A percentile compares a stretch with the other conserved stretches of the same genome.
phyloP scores from a whole-genome alignment of 345 rosid species.

The Acer saccharum region DNA sequence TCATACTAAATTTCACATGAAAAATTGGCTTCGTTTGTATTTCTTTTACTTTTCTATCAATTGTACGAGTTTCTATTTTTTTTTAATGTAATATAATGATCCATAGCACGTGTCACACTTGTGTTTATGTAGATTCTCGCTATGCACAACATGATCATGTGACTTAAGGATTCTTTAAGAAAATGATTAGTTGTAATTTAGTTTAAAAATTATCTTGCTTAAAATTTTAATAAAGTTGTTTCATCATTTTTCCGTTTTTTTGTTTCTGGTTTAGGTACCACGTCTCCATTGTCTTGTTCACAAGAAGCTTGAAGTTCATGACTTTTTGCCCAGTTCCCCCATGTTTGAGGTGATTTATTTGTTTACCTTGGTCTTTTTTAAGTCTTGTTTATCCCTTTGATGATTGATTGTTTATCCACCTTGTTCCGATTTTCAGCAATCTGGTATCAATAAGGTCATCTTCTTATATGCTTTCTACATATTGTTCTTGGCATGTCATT shows the following conservation, averaged over 20 bases:
- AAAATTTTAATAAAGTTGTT: not conserved
- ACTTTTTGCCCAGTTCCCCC: conserved; percentile 56
- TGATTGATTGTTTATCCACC: not conserved
- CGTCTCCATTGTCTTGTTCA: conserved; percentile 83
- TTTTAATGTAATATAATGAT: not conserved
- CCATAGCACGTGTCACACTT: not conserved
- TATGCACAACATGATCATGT: not conserved
- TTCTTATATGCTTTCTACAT: not conserved
- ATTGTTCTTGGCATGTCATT: conserved; percentile 2
- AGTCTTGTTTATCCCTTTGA: not conserved
- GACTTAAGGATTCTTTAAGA: not conserved
- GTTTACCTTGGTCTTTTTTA: not conserved
- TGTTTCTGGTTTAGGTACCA: conserved; percentile 56
- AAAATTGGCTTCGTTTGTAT: not conserved
- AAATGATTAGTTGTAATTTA: not conserved
- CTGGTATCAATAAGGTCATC: not conserved
- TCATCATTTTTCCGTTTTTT: not conserved
- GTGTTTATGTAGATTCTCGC: not conserved
- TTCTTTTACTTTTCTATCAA: not conserved
- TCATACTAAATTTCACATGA: not conserved
- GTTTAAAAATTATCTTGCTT: not conserved
- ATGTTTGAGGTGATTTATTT: conserved; percentile 54
- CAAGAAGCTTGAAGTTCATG: conserved; percentile 68
- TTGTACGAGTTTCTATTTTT: not conserved
- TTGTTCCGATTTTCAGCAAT: not conserved